These are phyloP conservation scores for Endotrypanum monterogeii DNA, from an alignment of 208 protist genomes.

Conservation along the genomic window DNA sequence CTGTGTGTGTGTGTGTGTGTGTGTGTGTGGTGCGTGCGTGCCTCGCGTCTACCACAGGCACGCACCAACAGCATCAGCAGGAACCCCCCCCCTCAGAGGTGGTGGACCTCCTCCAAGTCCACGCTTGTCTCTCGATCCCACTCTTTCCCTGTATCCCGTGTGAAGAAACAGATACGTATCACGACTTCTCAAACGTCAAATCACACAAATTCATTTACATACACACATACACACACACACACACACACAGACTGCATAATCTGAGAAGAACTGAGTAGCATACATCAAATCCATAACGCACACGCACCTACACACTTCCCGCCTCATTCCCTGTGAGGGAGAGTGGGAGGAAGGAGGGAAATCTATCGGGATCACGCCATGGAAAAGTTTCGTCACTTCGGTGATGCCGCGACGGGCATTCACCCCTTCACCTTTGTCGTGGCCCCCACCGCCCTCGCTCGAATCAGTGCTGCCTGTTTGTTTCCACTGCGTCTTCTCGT, in stretches of 20 bases:
- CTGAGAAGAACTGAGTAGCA: neutral
- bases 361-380: too few species aligned
- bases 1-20: neutral
- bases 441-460: constrained; percentile 41
- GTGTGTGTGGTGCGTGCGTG: neutral
- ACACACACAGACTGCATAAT: neutral
- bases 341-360: too few species aligned
- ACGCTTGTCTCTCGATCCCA: neutral
- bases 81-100: neutral
- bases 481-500: constrained; percentile 63
- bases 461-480: constrained; percentile 36
- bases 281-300: too few species aligned
- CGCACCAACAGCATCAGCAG: neutral
- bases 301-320: too few species aligned
- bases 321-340: too few species aligned
- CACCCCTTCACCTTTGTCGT: constrained; percentile 68
- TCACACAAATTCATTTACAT: too few species aligned
- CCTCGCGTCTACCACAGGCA: neutral
- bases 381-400: constrained; percentile 84
- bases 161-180: neutral
- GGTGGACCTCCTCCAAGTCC: neutral
- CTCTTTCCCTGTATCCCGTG: neutral
- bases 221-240: constrained; percentile 9
- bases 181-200: too few species aligned
- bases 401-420: constrained; percentile 77